Conservation (phyloP, 305 asterid genomes). For the Plantago coronopus region DNA sequence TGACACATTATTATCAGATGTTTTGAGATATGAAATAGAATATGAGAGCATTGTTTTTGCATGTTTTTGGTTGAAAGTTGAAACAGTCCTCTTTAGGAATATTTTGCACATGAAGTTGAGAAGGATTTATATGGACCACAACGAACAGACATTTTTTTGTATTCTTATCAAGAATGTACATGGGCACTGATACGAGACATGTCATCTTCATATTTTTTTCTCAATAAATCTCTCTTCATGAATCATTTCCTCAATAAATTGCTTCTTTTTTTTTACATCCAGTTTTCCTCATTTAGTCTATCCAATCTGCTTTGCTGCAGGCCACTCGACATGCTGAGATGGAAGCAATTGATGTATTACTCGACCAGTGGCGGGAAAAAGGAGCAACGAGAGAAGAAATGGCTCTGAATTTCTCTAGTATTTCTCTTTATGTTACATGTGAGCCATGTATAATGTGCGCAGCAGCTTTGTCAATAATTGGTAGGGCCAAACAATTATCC, state of each 20-base stretch:
- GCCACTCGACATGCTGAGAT: conserved; percentile 59
- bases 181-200: not conserved
- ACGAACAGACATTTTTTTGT: not conserved
- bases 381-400: conserved; percentile 47
- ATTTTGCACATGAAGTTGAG: not conserved
- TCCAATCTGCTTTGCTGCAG: conserved; percentile 28
- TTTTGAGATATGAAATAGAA: not conserved
- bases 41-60: not conserved
- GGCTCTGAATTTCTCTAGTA: conserved; percentile 53
- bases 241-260: not conserved
- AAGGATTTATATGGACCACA: not conserved
- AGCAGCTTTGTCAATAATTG: conserved; percentile 69
- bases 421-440: conserved; percentile 78
- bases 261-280: not conserved
- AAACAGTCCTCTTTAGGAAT: not conserved
- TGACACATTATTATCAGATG: too few relatives aligned
- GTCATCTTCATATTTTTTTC: too few relatives aligned
- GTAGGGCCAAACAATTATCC: conserved; percentile 30
- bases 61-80: not conserved
- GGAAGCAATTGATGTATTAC: conserved; percentile 69
- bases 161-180: not conserved
- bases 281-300: not conserved
- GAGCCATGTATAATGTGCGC: conserved; percentile 98
- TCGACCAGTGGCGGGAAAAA: conserved; percentile 54
- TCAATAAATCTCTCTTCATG: not conserved